A percentile compares a stretch with the other conserved stretches of the same genome.
Conservation (phyloP, 345 rosid genomes). For the Murraya koenigii region DNA sequence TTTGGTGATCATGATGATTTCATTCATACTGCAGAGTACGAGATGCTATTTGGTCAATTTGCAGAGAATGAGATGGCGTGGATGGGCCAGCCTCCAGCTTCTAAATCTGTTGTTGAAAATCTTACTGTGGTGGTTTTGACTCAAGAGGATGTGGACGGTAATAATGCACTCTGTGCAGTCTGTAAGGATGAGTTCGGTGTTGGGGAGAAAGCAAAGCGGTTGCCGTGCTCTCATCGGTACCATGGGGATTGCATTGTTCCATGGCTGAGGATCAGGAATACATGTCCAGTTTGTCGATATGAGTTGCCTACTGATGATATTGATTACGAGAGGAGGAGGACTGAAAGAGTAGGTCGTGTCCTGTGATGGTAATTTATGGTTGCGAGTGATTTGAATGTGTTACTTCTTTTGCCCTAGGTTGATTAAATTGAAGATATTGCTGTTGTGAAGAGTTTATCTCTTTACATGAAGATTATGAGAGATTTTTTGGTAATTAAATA, state of each 20-base stretch:
- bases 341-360: constrained; percentile 24
- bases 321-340: constrained; percentile 62
- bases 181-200: constrained; percentile 72
- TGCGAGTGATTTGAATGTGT: constrained; percentile 21
- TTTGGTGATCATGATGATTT: constrained; percentile 56
- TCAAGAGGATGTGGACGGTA: constrained; percentile 43
- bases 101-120: constrained; percentile 52
- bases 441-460: constrained; percentile 17
- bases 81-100: constrained; percentile 69
- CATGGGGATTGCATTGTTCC: constrained; percentile 84
- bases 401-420: constrained; percentile 24
- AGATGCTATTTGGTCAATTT: constrained; percentile 74
- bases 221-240: constrained; percentile 79
- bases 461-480: constrained; percentile 17
- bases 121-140: constrained; percentile 55
- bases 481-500: constrained; percentile 15
- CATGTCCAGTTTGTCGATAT: constrained; percentile 88
- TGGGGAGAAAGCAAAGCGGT: constrained; percentile 61
- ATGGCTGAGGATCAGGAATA: constrained; percentile 84
- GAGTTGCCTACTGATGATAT: constrained; percentile 86
- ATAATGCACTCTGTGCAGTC: constrained; percentile 61
- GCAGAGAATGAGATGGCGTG: constrained; percentile 60
- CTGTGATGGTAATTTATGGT: constrained; percentile 29
- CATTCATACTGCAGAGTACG: constrained; percentile 62
- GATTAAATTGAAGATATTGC: constrained; percentile 30